Conservation (phyloP, 495 filamentous ascomycete genomes). For the Sabuloglossum arenarium region DNA sequence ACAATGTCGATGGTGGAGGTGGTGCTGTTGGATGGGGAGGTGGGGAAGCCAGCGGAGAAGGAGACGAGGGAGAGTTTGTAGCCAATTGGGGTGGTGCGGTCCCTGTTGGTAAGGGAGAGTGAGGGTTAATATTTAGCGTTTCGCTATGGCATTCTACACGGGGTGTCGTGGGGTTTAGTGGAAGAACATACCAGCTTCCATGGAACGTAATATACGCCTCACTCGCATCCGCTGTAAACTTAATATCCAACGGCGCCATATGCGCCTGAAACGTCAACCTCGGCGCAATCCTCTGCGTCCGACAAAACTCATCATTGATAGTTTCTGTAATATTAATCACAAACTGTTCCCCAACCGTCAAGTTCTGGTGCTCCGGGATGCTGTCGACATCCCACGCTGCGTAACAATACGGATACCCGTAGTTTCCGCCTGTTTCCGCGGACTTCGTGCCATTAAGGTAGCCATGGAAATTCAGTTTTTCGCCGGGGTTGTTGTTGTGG, state of each 20-base stretch:
- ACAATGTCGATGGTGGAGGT: constrained; percentile 27
- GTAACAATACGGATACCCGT: constrained; percentile 36
- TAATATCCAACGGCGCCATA: constrained; percentile 38
- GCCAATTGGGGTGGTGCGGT: constrained; percentile 29
- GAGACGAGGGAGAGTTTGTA: constrained; percentile 31
- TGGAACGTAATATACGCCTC: constrained; percentile 31
- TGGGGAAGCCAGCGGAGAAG: constrained; percentile 24
- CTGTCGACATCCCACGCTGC: not conserved
- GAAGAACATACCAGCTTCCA: constrained; percentile 25
- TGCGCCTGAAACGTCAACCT: constrained; percentile 36
- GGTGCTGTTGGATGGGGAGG: constrained; percentile 18
- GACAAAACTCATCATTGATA: constrained; percentile 27
- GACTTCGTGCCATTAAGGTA: constrained; percentile 26
- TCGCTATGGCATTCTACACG: not conserved
- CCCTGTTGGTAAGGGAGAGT: constrained; percentile 6
- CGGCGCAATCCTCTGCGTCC: constrained; percentile 20
- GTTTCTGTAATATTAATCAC: constrained; percentile 20
- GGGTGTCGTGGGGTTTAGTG: not conserved
- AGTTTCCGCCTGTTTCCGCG: constrained; percentile 26
- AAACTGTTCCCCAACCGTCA: constrained; percentile 17
- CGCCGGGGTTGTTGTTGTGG: constrained; percentile 49
- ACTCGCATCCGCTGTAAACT: constrained; percentile 22
- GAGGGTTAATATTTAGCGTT: no score
- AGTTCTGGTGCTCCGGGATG: constrained; percentile 4
- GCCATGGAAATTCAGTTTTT: constrained; percentile 55